Percentiles rank a stretch among this genome's conserved stretches.
phyloP scores from a whole-genome alignment of 257 asterid species.

The Nicotiana obtusifolia region DNA sequence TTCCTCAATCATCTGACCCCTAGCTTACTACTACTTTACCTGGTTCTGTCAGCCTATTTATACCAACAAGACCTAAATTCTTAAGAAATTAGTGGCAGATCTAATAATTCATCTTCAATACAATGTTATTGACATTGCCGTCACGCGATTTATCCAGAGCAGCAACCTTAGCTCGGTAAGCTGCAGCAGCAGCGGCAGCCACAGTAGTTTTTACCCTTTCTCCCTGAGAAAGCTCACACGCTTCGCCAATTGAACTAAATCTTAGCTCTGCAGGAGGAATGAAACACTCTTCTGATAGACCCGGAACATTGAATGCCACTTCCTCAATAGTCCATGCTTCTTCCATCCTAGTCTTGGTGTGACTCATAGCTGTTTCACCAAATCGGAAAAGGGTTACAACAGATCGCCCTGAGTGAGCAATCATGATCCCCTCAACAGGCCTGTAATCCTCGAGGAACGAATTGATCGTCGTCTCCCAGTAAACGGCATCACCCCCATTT shows the following conservation, averaged over 20 bases:
- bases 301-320: slow-evolving; percentile 63
- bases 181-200: slow-evolving; percentile 41
- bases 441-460: slow-evolving; percentile 64
- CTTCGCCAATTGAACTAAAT: slow-evolving; percentile 38
- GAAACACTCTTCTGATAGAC: slow-evolving; percentile 61
- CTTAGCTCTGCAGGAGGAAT: slow-evolving; percentile 71
- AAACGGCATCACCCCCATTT: slow-evolving; percentile 60
- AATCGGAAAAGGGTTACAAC: slow-evolving; percentile 66
- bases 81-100: not conserved
- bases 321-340: slow-evolving; percentile 71
- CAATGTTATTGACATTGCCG: slow-evolving; percentile 26
- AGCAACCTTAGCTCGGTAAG: slow-evolving; percentile 46
- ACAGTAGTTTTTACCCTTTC: slow-evolving; percentile 33
- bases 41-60: slow-evolving; percentile 30
- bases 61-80: slow-evolving; percentile 23
- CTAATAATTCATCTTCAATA: slow-evolving; percentile 37
- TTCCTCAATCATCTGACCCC: slow-evolving; percentile 27
- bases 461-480: slow-evolving; percentile 69
- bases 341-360: slow-evolving; percentile 73
- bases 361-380: slow-evolving; percentile 78
- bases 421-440: slow-evolving; percentile 72
- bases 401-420: slow-evolving; percentile 69
- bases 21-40: slow-evolving; percentile 22
- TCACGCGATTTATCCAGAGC: slow-evolving; percentile 32
- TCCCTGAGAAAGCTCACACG: slow-evolving; percentile 48